Evolutionary conservation across 2,329 filamentous ascomycete genomes (phyloP).

Genomic region (Sporothrix euskadiensis): DNA sequence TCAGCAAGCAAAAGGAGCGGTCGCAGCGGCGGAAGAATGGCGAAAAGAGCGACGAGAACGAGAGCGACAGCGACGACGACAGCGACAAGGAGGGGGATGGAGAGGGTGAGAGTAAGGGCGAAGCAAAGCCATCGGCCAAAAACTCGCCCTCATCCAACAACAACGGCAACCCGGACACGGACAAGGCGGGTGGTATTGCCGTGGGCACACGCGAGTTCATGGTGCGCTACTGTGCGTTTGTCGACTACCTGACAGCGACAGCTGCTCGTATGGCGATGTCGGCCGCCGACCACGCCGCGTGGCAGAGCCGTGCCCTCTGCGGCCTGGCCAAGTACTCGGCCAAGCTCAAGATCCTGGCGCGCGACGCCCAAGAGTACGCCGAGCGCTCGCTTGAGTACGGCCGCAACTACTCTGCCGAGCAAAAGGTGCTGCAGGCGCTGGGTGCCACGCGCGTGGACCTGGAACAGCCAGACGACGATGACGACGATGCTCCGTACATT

Average conservation of each 20-base stretch:
- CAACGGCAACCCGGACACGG: background rate
- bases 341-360: constrained; percentile 25
- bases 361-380: constrained; percentile 21
- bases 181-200: constrained; percentile 3
- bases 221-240: constrained; percentile 24
- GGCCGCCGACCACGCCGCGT: constrained; percentile 5
- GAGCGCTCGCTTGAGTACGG: constrained; percentile 13
- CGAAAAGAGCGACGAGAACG: background rate
- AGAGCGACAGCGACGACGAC: background rate
- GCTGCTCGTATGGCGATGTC: constrained; percentile 15
- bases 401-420: constrained; percentile 11
- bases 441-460: constrained; percentile 14
- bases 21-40: background rate
- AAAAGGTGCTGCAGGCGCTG: constrained; percentile 15
- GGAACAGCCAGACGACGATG: background rate
- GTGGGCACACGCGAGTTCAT: constrained; percentile 16
- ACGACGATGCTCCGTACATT: background rate
- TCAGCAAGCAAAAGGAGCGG: constrained; percentile 8
- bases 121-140: background rate
- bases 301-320: constrained; percentile 20
- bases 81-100: background rate
- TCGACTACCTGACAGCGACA: constrained; percentile 23
- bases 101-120: background rate
- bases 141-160: background rate
- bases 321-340: constrained; percentile 24